phyloP scores from a whole-genome alignment of 441 rosid genomes.

The Geranium incanum region DNA sequence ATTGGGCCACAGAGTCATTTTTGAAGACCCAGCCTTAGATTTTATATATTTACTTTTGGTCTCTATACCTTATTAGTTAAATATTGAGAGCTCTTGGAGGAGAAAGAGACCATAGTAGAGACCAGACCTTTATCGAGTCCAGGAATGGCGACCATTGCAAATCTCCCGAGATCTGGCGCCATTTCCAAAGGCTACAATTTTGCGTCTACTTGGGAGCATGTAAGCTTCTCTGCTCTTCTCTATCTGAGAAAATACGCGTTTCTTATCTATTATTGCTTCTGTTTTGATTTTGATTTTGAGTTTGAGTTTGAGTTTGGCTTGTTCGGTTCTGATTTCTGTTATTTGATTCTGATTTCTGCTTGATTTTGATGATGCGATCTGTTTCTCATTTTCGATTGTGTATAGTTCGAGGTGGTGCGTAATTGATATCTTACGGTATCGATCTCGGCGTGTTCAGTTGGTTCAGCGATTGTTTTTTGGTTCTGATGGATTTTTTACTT shows the following conservation, averaged over 20 bases:
- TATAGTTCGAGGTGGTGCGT: neutral
- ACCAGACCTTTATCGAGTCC: neutral
- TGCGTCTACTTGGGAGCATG: slow-evolving; percentile 97
- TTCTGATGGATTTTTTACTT: neutral
- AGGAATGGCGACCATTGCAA: neutral
- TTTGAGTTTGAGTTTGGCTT: neutral
- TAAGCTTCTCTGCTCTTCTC: slow-evolving; percentile 14
- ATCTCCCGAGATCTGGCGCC: slow-evolving; percentile 44
- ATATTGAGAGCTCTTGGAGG: neutral
- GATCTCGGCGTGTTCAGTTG: neutral
- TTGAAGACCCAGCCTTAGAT: no score
- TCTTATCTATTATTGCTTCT: no score
- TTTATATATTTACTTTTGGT: neutral
- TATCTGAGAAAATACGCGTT: no score
- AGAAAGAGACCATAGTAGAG: neutral
- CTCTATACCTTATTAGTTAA: neutral
- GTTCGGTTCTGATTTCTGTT: neutral
- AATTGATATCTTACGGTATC: neutral
- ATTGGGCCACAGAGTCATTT: slow-evolving; percentile 65
- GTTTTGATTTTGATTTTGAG: no score
- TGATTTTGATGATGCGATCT: neutral
- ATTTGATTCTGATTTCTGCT: neutral
- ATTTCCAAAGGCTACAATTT: slow-evolving; percentile 87
- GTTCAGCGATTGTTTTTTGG: neutral
- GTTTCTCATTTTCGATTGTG: neutral